phyloP scores from a whole-genome alignment of 495 filamentous ascomycete genomes.

The Penicillium odoratum region DNA sequence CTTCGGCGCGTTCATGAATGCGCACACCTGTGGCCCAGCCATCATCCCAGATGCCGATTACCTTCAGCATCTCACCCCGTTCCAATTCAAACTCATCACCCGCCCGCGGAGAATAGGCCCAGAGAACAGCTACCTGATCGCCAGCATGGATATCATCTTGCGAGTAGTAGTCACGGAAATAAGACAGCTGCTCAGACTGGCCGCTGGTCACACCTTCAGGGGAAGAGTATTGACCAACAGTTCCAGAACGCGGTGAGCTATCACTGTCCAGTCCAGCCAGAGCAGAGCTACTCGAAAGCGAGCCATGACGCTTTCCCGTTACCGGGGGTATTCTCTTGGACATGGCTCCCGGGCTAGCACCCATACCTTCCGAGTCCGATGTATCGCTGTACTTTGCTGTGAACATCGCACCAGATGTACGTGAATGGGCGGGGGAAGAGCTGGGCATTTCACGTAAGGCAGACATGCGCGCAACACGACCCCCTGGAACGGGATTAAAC shows the following conservation, averaged over 20 bases:
- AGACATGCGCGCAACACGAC: constrained; percentile 93
- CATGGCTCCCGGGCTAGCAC: constrained; percentile 76
- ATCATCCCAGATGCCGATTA: constrained; percentile 99
- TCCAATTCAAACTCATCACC: constrained; percentile 93
- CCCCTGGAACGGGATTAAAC: constrained; percentile 78
- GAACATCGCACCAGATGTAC: constrained; percentile 40
- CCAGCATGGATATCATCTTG: constrained; percentile 92
- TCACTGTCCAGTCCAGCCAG: constrained; percentile 67
- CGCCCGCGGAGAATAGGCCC: constrained; percentile 95
- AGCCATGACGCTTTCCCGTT: constrained; percentile 78
- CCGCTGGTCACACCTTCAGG: constrained; percentile 80
- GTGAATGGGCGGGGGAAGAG: constrained; percentile 57
- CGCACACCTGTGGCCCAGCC: constrained; percentile 96
- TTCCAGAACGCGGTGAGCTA: constrained; percentile 72
- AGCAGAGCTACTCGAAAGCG: constrained; percentile 83
- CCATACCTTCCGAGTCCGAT: constrained; percentile 78
- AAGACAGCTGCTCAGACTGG: constrained; percentile 90
- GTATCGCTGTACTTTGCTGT: constrained; percentile 59
- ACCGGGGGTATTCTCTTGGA: constrained; percentile 57
- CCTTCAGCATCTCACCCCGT: constrained; percentile 96
- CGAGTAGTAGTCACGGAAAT: constrained; percentile 99
- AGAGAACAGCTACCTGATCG: constrained; percentile 86
- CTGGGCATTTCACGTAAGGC: constrained; percentile 75
- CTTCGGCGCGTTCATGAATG: constrained; percentile 79
- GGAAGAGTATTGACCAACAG: constrained; percentile 75